Evolutionary conservation across 495 filamentous ascomycete genomes (phyloP), one percentile per base, ranked within the genome.

Genomic region (Penicillium daleae): DNA sequence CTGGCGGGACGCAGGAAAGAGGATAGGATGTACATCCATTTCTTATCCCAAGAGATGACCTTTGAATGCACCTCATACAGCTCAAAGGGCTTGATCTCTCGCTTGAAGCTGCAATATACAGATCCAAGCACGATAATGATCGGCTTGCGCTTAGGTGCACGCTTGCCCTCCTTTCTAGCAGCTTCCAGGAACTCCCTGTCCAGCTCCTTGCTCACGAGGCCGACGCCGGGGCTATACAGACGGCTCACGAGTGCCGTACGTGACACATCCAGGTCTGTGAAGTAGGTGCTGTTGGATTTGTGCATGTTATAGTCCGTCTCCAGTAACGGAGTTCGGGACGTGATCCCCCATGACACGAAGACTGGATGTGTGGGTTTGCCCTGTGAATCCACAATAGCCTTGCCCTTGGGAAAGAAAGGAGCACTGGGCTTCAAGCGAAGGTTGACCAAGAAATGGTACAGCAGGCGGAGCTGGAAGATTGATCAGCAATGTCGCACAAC

Each of bases 11-110:
- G 78, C 29, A 96, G 85, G 59, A 95, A 89, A 69, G 90, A 88
- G 12, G 80, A 87, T 10, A 93, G 76, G 9, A 91, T 74, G 73
- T 91, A 95, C 59, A 94, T 70, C 92, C 92, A 96, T 68, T 96
- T 96, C 50, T 83, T 76, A 71, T 96, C 91, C 90, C 90, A 93
- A n/a, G 76, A 77, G 51, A 91, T 70, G 37, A 92, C 73, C 42
- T 86, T 76, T 2, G 85, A 87, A 79, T 86, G 86, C 58, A 92
- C 83, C 73, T 92, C 88, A 59, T 85, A 90, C 12, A 72, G 72
- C 73, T 87, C 78, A 50, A 86, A 87, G 1, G 88, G 87, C 60
- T 85, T 83, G 53, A 93, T 85, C 76, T 92, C 89, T 24, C 80
- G 76, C 68, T 85, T 85, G 71, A 92, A 92, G 57, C 76, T 80